Conservation (phyloP, 345 rosid species). For the Angophora floribunda region DNA sequence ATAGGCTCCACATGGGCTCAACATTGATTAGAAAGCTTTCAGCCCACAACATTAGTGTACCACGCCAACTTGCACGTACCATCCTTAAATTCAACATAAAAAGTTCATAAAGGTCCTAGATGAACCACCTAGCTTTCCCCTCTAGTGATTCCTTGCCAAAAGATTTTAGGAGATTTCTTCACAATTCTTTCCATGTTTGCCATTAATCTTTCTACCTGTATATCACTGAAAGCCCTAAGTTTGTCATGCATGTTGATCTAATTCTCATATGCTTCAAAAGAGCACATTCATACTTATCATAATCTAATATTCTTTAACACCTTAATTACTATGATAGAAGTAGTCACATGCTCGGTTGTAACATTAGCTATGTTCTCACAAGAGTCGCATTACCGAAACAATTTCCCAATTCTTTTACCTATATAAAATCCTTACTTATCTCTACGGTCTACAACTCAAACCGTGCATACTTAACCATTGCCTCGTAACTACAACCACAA, state of each 20-base stretch:
- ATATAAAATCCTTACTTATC: not conserved
- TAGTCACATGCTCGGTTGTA: not conserved
- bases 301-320: not conserved
- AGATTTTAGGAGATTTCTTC: not conserved
- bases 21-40: not conserved
- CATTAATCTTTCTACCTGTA: not conserved
- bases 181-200: not conserved
- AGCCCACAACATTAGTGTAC: not conserved
- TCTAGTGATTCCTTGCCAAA: not conserved
- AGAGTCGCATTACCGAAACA: not conserved
- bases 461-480: not conserved
- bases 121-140: not conserved
- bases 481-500: not conserved
- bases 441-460: not conserved
- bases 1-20: rapidly evolving
- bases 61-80: not conserved
- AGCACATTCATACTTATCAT: not conserved
- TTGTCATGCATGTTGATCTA: not conserved
- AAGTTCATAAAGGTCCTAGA: not conserved
- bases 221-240: not conserved
- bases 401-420: not conserved
- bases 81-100: not conserved
- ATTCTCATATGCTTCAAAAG: not conserved
- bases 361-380: not conserved
- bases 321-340: not conserved